Percentiles rank a stretch among this genome's conserved stretches.
These are phyloP conservation scores for Russula abietina DNA, from an alignment of 768 basidiomycete species.

Conservation along the genomic window DNA sequence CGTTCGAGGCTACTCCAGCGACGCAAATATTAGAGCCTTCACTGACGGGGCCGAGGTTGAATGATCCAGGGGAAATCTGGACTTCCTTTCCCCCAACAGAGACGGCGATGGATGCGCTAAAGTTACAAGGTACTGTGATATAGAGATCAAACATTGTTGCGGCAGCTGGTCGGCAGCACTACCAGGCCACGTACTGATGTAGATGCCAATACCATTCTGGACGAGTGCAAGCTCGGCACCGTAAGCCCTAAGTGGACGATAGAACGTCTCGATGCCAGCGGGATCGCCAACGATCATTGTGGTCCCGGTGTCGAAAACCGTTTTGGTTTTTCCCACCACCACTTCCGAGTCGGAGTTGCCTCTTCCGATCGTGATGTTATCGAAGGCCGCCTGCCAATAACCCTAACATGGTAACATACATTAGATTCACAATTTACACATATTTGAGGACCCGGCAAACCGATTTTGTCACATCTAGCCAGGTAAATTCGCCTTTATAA, in stretches of 20 bases:
- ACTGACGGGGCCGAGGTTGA: neutral
- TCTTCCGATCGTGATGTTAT: neutral
- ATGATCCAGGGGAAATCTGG: neutral
- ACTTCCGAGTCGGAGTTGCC: no score
- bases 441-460: no score
- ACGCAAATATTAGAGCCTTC: neutral
- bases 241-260: neutral
- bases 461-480: no score
- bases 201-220: neutral
- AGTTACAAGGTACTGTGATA: conserved; percentile 1
- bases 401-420: neutral
- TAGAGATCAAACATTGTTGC: neutral
- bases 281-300: conserved; percentile 23
- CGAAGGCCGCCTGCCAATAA: conserved; percentile 24
- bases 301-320: conserved; percentile 25
- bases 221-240: neutral
- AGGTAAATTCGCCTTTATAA: no score
- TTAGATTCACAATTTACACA: neutral
- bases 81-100: neutral
- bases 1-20: neutral
- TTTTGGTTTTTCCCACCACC: no score
- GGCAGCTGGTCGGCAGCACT: neutral
- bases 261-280: conserved; percentile 10
- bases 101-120: neutral
- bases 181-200: neutral